phyloP scores from a whole-genome alignment of 768 basidiomycete species.

The Naganishia friedmannii region DNA sequence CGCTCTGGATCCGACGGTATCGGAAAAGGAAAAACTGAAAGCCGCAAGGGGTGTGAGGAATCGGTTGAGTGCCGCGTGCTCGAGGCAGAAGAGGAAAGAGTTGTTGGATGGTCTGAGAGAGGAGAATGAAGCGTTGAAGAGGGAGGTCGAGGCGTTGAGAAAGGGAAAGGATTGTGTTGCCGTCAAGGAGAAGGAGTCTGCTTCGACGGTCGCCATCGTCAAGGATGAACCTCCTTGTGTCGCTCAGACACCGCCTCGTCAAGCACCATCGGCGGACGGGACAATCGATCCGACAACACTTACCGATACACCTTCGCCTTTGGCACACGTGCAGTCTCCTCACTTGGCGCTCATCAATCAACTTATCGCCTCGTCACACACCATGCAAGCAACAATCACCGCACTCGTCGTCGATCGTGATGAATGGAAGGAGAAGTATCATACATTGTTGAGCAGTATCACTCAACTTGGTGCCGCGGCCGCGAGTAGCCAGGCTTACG shows the following conservation, averaged over 20 bases:
- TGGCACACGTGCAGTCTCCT: neutral
- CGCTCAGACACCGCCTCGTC: neutral
- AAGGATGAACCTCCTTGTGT: neutral
- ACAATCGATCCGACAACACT: conserved; percentile 19
- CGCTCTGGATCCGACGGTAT: conserved; percentile 14
- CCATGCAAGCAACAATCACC: conserved; percentile 9
- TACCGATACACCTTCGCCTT: neutral
- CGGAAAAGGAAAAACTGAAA: conserved; percentile 24
- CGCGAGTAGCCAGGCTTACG: neutral
- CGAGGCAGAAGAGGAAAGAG: conserved; percentile 18
- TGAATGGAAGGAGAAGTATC: conserved; percentile 11
- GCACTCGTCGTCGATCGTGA: conserved; percentile 14
- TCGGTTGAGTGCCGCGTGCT: conserved; percentile 24
- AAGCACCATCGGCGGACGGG: neutral
- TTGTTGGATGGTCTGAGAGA: conserved; percentile 22
- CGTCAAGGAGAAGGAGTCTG: neutral
- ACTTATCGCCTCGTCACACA: conserved; percentile 6
- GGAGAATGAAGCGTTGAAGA: conserved; percentile 9
- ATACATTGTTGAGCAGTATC: conserved; percentile 7
- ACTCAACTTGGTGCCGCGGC: conserved; percentile 5
- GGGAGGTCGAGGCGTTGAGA: conserved; percentile 5
- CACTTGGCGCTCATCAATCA: conserved; percentile 11
- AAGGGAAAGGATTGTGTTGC: neutral
- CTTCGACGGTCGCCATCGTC: neutral
- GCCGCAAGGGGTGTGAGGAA: conserved; percentile 20